Evolutionary conservation across 108 stramenopile genomes (phyloP), one percentile per base, ranked within the genome.

Genomic region (Cyclotella choctawhatcheeana): DNA sequence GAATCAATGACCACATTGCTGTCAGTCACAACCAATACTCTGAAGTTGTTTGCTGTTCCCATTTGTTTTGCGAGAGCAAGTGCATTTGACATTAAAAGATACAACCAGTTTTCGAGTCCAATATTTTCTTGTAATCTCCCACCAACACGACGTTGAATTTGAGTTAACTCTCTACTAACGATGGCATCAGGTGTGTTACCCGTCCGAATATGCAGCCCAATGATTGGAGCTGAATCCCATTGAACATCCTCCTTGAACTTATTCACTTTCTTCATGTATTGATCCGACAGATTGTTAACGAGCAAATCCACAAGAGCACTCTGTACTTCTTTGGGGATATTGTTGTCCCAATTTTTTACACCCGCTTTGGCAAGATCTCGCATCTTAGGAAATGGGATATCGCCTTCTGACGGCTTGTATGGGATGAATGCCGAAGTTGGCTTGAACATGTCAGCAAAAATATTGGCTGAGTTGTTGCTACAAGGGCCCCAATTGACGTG

Each of bases 261-360:
- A n/a, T 48, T n/a, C 47, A 48, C 47, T 17, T 4, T 48, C 4
- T 48, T n/a, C 47, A 48, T 48, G 47, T 48, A 48, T n/a, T 48
- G 17, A n/a, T 48, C 47, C 18, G 47, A 10, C 12, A 48, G 8
- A 48, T n/a, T n/a, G 17, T 48, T 8, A 8, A 48, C 17, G 16
- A 48, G 47, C 8, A 48, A n/a, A n/a, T 48, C 47, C 12, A 48
- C 47, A 48, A 48, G 16, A n/a, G 47, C 47, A 4, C 18, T n/a
- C 47, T 48, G 47, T n/a, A 48, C 47, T 4, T 48, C 16, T 8
- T 48, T n/a, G 4, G 47, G 47, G 4, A 48, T 4, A n/a, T 10
- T n/a, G 4, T 48, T 48, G 37, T 40, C 37, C 37, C 37, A 6
- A n/a, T 48, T 48, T n/a, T 4, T n/a, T 4, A 48, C 18, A 4